Evolutionary conservation across 2,329 filamentous ascomycete genomes (phyloP).

Genomic region (Beauveria pseudobassiana): DNA sequence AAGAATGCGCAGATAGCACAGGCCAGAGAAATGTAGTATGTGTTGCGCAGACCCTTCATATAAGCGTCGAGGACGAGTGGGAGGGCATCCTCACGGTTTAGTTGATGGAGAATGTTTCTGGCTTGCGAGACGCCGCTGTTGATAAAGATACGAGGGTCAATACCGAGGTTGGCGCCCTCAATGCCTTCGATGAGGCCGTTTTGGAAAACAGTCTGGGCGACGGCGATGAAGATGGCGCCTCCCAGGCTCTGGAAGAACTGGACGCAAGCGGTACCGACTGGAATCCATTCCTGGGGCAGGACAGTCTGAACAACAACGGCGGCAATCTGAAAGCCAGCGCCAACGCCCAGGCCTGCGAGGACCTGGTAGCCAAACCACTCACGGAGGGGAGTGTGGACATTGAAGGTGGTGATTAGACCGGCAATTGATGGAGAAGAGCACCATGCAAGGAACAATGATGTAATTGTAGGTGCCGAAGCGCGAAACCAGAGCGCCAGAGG

Average conservation of each 20-base stretch:
- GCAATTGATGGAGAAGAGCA: slow-evolving; percentile 23
- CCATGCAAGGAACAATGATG: slow-evolving; percentile 27
- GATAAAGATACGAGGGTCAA: slow-evolving; percentile 41
- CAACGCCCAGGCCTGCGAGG: slow-evolving; percentile 34
- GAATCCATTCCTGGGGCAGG: slow-evolving; percentile 31
- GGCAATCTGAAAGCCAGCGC: slow-evolving; percentile 34
- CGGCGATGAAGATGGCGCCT: slow-evolving; percentile 39
- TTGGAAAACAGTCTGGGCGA: slow-evolving; percentile 60
- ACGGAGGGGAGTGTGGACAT: slow-evolving; percentile 21
- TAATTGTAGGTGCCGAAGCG: slow-evolving; percentile 32
- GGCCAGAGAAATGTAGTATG: slow-evolving; percentile 45
- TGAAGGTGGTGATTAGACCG: slow-evolving; percentile 34
- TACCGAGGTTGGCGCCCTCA: slow-evolving; percentile 30
- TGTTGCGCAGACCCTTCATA: slow-evolving; percentile 40
- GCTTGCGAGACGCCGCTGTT: slow-evolving; percentile 47
- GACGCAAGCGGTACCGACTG: slow-evolving; percentile 33
- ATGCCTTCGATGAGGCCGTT: slow-evolving; percentile 53
- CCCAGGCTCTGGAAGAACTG: slow-evolving; percentile 39
- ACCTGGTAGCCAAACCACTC: slow-evolving; percentile 39
- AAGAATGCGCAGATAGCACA: slow-evolving; percentile 40
- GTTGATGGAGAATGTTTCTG: slow-evolving; percentile 31
- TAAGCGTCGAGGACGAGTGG: slow-evolving; percentile 40
- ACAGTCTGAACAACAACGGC: slow-evolving; percentile 37
- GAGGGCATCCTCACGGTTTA: slow-evolving; percentile 34
- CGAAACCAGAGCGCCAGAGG: slow-evolving; percentile 23